phyloP scores from a whole-genome alignment of 345 rosid genomes.

The Erodium maritimum region DNA sequence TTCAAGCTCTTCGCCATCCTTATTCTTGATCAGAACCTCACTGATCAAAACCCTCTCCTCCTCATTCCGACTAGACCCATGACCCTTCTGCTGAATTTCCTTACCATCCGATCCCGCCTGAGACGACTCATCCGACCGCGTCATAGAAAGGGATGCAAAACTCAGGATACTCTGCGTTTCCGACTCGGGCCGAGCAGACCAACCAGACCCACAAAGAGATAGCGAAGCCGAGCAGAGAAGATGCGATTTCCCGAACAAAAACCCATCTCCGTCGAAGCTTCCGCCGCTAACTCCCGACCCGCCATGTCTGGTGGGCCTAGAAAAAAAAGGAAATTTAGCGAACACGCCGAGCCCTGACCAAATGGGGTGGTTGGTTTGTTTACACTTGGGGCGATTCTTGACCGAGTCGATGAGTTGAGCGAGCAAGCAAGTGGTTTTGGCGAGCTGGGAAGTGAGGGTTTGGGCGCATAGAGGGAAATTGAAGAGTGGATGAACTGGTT shows the following conservation, averaged over 20 bases:
- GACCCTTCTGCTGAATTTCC: conserved; percentile 28
- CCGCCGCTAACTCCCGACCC: not conserved
- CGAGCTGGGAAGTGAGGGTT: conserved; percentile 16
- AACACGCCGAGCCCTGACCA: no score
- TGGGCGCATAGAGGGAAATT: conserved; percentile 8
- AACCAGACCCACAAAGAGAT: conserved; percentile 22
- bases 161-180: not conserved
- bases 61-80: conserved; percentile 29
- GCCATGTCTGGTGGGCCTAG: not conserved
- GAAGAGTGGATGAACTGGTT: conserved; percentile 5
- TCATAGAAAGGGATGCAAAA: not conserved
- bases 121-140: conserved; percentile 12
- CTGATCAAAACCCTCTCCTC: conserved; percentile 88
- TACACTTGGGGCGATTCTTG: conserved; percentile 14
- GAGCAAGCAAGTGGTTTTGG: conserved; percentile 16
- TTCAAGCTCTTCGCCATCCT: conserved; percentile 89
- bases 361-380: no score
- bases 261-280: no score
- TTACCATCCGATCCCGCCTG: conserved; percentile 22
- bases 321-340: not conserved
- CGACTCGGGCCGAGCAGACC: conserved; percentile 5
- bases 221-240: conserved; percentile 37
- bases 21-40: conserved; percentile 83
- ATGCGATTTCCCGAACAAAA: conserved; percentile 13
- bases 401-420: conserved; percentile 24